Conservation (phyloP, 805 yeast genomes). For the Schizosaccharomyces cryophilus region DNA sequence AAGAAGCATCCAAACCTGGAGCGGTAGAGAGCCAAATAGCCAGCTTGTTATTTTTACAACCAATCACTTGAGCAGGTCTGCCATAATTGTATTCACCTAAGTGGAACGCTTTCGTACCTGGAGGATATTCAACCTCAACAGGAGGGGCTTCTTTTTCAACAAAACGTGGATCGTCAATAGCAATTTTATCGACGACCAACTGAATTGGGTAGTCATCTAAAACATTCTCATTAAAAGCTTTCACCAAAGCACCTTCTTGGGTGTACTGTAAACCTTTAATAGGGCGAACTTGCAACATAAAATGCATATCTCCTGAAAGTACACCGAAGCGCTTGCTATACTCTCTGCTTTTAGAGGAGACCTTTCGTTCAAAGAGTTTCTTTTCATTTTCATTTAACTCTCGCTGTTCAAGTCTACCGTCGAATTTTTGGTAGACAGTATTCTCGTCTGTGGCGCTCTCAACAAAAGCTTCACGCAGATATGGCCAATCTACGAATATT, state of each 20-base stretch:
- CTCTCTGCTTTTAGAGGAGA: slow-evolving; percentile 1
- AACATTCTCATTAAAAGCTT: slow-evolving; percentile 26
- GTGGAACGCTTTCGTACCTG: slow-evolving; percentile 44
- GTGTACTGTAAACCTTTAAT: slow-evolving; percentile 57
- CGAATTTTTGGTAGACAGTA: slow-evolving; percentile 6
- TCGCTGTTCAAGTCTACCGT: slow-evolving; percentile 15
- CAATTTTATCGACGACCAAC: slow-evolving; percentile 49
- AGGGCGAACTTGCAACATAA: slow-evolving; percentile 43
- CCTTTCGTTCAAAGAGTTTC: neutral
- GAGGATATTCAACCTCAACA: slow-evolving; percentile 59
- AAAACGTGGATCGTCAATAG: slow-evolving; percentile 50
- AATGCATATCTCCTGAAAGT: slow-evolving; percentile 25
- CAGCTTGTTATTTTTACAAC: slow-evolving; percentile 14
- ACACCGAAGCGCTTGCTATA: slow-evolving; percentile 23
- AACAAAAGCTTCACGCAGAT: slow-evolving; percentile 53
- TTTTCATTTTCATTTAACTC: slow-evolving; percentile 25
- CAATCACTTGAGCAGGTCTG: slow-evolving; percentile 27
- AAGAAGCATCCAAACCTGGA: slow-evolving; percentile 27
- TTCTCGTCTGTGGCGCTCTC: slow-evolving; percentile 33
- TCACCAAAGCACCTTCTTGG: slow-evolving; percentile 47
- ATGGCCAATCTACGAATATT: slow-evolving; percentile 78
- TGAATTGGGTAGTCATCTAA: slow-evolving; percentile 50
- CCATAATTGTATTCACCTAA: slow-evolving; percentile 80
- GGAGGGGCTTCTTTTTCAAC: slow-evolving; percentile 51
- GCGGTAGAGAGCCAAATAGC: slow-evolving; percentile 11